Base-by-base conservation (phyloP, 805 yeast species). In the Saccharomyces mikatae region DNA sequence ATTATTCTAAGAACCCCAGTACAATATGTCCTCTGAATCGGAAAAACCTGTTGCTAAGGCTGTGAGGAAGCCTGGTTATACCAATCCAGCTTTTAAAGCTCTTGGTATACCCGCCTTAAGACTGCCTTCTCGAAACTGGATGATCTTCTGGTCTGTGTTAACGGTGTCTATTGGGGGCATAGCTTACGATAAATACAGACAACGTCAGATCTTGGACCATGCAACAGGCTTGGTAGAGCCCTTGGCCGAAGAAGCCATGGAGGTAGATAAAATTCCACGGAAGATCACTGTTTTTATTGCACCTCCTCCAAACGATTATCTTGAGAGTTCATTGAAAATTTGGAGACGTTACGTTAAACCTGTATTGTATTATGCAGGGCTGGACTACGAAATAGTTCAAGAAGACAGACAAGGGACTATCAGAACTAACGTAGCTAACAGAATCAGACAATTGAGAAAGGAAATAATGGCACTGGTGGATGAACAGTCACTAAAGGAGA, bases 291-390 rank as follows among this genome's bases (percentile, higher is more conserved):
- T 94, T 1, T 91, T 84, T 67, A 79, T 91, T 54, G 96, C 96
- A 0, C 99, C 99, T n/a, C 97, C 98, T 8, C 98, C 99, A 22
- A 87, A 88, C 63, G 97, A 92, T 67, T 88, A 82, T 61, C 71
- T 92, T 50, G 94, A 84, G 46, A 85, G 83, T 54, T 82, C 92
- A 10, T 65, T 87, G 70, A 80, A 78, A 57, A 79, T 87, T 52
- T 89, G 91, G 76, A 80, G 89, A 60, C 81, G 84, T 52, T 90
- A 80, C 65, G 78, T 89, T 59, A 92, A 92, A 71, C 99, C 99
- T 0, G 77, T 91, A 2, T 73, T 92, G 60, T 87, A 86, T 60
- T 78, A 96, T 3, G 86, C 89, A 6, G 96, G 96, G 3, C 72
- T 91, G 26, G 97, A 92, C 70, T 90, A 79, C 64, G 94, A 89